A percentile compares a stretch with the other conserved stretches of the same genome.
Evolutionary conservation across 768 basidiomycete species (phyloP).

Genomic region (Rickenella mellea): DNA sequence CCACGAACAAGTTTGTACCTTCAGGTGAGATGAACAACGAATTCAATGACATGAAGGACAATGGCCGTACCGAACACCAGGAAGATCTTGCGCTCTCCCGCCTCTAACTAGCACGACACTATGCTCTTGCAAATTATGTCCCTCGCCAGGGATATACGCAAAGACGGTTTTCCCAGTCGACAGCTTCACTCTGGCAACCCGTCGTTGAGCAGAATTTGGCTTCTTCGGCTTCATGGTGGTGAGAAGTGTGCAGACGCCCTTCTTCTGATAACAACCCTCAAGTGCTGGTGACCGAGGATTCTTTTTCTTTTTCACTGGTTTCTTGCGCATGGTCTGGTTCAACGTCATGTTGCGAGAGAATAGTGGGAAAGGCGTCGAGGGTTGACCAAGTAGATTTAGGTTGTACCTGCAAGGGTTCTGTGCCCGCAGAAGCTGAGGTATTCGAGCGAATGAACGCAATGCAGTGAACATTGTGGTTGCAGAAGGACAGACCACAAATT

Average conservation of each 20-base stretch:
- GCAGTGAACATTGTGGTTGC: not conserved
- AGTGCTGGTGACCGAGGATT: slow-evolving; percentile 73
- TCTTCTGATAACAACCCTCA: slow-evolving; percentile 71
- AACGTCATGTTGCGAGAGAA: slow-evolving; percentile 42
- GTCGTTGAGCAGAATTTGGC: slow-evolving; percentile 97
- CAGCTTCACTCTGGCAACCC: slow-evolving; percentile 90
- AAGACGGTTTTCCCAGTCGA: slow-evolving; percentile 80
- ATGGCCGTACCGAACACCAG: slow-evolving; percentile 77
- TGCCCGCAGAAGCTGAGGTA: not conserved
- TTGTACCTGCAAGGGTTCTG: not conserved
- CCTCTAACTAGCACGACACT: slow-evolving; percentile 92
- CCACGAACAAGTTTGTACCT: slow-evolving; percentile 97
- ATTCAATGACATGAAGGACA: slow-evolving; percentile 2
- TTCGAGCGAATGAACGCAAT: not conserved
- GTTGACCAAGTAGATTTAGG: not conserved
- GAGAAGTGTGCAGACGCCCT: slow-evolving; percentile 82
- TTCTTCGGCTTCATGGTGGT: slow-evolving; percentile 88
- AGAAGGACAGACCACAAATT: no score
- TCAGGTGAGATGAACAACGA: no score
- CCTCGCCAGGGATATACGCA: slow-evolving; percentile 95
- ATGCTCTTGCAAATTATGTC: slow-evolving; percentile 97
- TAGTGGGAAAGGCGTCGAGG: not conserved
- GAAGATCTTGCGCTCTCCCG: slow-evolving; percentile 94
- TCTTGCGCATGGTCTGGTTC: slow-evolving; percentile 81
- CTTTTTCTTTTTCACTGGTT: slow-evolving; percentile 37